Evolutionary conservation across 192 early-diverging fungal species (phyloP), one percentile per base, ranked within the genome.

Genomic region (Linnemannia schmuckeri): DNA sequence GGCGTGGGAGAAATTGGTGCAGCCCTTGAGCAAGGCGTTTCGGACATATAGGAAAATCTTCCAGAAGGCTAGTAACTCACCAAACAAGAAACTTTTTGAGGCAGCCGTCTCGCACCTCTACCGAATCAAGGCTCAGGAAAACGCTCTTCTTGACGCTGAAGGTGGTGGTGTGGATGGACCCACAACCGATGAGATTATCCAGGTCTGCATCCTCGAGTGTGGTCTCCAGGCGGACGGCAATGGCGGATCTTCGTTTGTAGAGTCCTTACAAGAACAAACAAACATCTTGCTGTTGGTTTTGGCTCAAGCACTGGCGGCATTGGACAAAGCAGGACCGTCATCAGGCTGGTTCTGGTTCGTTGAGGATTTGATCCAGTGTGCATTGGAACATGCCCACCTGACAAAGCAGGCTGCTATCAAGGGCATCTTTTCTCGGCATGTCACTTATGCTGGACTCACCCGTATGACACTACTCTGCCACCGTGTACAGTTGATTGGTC

Each of bases 301-400:
- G 6, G 42, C n/a, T 1, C 35, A 80, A 35, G 82, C 75, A 18
- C 17, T 40, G 1, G 37, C 72, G 0, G 79, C 57, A 0, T 57
- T 88, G 66, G 69, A 76, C 0, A 68, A 74, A 0, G 42, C 38
- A 35, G 81, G 78, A 7, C 12, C 61, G 0, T 35, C 37, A 1
- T 71, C 75, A 4, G 88, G 88, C 1, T 88, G 88, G 88, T 88
- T 84, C 35, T 88, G 82, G 82, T 83, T 88, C 57, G 46, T 84
- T 0, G 82, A 84, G 44, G 88, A 88, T 49, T 41, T 88, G 69
- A 24, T 77, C 22, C 30, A 46, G 4, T 83, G 88, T 18, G 41
- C 75, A 7, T 4, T 41, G 15, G 33, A 52, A 20, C 68, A 88
- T 57, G 42, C 46, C 4, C 27, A 74, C 13, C 24, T 54, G 8